These are phyloP conservation scores for Phytophthora pisi DNA, from an alignment of 352 stramenopile genomes.

Conservation along the genomic window DNA sequence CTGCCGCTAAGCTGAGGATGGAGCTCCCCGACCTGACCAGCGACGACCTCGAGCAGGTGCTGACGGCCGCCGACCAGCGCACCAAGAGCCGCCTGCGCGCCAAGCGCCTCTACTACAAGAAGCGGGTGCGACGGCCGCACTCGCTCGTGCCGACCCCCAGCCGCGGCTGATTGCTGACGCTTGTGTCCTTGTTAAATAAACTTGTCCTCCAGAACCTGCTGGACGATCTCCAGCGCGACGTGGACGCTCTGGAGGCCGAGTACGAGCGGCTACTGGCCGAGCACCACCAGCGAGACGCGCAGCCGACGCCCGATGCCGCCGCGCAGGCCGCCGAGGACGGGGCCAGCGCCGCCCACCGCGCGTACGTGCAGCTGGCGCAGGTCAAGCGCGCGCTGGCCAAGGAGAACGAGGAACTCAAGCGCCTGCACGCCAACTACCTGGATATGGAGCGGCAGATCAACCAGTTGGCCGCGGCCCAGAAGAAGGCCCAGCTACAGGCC, in stretches of 20 bases:
- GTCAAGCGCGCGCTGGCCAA: conserved; percentile 49
- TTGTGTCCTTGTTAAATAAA: not conserved
- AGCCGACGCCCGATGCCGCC: conserved; percentile 17
- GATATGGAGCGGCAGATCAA: conserved; percentile 58
- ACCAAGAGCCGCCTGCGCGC: conserved; percentile 67
- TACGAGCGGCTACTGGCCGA: conserved; percentile 50
- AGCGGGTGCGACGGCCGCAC: conserved; percentile 46
- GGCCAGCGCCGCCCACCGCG: conserved; percentile 21
- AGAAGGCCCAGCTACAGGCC: conserved; percentile 37
- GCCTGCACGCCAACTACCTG: conserved; percentile 45
- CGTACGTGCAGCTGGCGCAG: conserved; percentile 62
- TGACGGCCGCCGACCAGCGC: conserved; percentile 41
- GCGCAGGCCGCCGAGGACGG: not conserved
- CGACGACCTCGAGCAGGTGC: conserved; percentile 16
- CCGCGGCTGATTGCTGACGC: conserved; percentile 4
- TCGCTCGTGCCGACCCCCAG: not conserved
- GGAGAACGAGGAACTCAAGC: conserved; percentile 65
- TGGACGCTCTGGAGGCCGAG: conserved; percentile 45
- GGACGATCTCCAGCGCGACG: conserved; percentile 55
- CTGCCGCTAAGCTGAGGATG: conserved; percentile 1
- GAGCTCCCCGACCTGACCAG: conserved; percentile 18
- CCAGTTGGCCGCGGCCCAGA: conserved; percentile 43
- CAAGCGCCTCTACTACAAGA: conserved; percentile 82
- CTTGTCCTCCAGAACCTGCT: conserved; percentile 51
- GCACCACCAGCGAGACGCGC: conserved; percentile 36